Evolutionary conservation across 208 protist species (phyloP).

Genomic region (Acanthamoeba healyi): DNA sequence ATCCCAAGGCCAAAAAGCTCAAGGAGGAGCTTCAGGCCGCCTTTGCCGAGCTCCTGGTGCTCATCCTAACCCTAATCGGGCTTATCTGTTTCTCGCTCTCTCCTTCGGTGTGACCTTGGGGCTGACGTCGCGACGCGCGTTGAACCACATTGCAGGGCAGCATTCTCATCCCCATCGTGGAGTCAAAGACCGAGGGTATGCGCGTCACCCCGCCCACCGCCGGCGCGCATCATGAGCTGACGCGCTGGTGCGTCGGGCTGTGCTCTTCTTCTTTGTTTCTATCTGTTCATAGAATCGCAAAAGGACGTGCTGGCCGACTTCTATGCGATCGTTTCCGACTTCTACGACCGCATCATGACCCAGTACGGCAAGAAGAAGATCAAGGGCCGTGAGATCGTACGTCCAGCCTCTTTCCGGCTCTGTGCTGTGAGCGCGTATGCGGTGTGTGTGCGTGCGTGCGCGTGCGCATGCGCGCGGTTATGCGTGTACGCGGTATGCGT

Average conservation of each 20-base stretch:
- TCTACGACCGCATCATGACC: slow-evolving; percentile 67
- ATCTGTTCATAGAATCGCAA: slow-evolving; percentile 11
- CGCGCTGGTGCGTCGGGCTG: too few relatives aligned
- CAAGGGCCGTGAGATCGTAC: slow-evolving; percentile 60
- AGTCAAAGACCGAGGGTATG: slow-evolving; percentile 35
- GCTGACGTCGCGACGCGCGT: too few relatives aligned
- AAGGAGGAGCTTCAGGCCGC: slow-evolving; percentile 61
- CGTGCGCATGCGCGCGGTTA: too few relatives aligned
- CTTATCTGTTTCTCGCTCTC: too few relatives aligned
- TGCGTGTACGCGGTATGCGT: too few relatives aligned
- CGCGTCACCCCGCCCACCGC: neutral
- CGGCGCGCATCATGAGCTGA: neutral
- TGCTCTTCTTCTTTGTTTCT: neutral
- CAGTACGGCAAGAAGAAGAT: slow-evolving; percentile 75
- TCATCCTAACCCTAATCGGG: too few relatives aligned
- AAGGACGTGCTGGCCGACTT: slow-evolving; percentile 31
- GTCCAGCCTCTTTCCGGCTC: neutral
- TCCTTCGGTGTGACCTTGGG: too few relatives aligned
- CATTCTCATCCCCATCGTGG: slow-evolving; percentile 63
- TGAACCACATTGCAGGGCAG: slow-evolving; percentile 45
- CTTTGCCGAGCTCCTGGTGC: slow-evolving; percentile 54
- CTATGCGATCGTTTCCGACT: slow-evolving; percentile 18
- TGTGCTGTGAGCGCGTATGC: neutral
- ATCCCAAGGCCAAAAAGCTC: slow-evolving; percentile 71
- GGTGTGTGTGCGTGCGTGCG: too few relatives aligned